Evolutionary conservation across 2,329 filamentous ascomycete genomes (phyloP), one percentile per base, ranked within the genome.

Genomic region (Cladophialophora bantiana): DNA sequence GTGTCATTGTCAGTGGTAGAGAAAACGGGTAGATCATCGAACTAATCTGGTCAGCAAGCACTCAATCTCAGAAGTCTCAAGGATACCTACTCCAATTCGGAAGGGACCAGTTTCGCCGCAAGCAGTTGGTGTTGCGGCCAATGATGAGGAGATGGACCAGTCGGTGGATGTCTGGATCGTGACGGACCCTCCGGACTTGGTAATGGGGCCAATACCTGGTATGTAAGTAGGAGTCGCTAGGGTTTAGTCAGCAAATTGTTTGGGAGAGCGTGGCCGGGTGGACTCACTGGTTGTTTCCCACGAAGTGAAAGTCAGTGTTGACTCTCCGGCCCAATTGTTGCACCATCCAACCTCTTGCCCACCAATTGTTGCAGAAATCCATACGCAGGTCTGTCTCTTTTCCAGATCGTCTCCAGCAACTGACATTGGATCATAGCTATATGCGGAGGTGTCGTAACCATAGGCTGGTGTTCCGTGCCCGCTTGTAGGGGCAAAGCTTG

Each of bases 21-120:
- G 36, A 60, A 72, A 32, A 62, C 32, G 26, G 75, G 74, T 36
- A 75, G 68, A 54, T 75, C 70, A 62, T 77, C 74, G 59, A 77
- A 77, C 72, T 75, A 58, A 18, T 2, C 45, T 40, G 13, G 59
- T 65, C 15, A 64, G 62, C 58, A n/a, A 59, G 12, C 38, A 20
- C n/a, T 34, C 45, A 50, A 50, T 7, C 12, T 7, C 18, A 45
- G 35, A 57, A 18, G 10, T 38, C 52, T 55, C 10, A 58, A 31
- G 3, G n/a, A 40, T 18, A 60, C 65, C 61, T 63, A 71, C 70
- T 40, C 53, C 55, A 53, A 71, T 68, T 18, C 56, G 32, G 62
- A 71, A 71, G 1, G 70, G 61, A 12, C 70, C 70, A 36, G 55
- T 42, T 50, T 71, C 59, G n/a, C 70, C 70, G 62, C 70, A 72